These are phyloP conservation scores for Apiospora marii DNA, from an alignment of 2,329 filamentous ascomycete genomes.

Conservation along the genomic window DNA sequence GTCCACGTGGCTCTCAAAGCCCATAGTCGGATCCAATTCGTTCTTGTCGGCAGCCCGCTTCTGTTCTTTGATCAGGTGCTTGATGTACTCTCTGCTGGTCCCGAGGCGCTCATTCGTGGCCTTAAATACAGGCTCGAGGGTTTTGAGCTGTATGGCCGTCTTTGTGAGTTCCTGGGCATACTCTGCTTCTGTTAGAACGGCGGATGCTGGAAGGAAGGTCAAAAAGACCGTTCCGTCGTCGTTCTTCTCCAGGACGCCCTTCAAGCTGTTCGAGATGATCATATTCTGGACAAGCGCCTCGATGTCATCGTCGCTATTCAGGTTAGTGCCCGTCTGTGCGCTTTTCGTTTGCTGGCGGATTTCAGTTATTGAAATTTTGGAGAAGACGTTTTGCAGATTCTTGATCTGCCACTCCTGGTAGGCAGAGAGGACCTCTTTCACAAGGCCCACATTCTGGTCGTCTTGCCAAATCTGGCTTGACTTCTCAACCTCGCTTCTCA, in stretches of 20 bases:
- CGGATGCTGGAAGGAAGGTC: slow-evolving; percentile 54
- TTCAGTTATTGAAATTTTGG: slow-evolving; percentile 62
- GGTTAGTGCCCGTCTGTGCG: slow-evolving; percentile 57
- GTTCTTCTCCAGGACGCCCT: slow-evolving; percentile 58
- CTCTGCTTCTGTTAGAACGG: slow-evolving; percentile 56
- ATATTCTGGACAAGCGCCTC: slow-evolving; percentile 60
- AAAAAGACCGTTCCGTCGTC: slow-evolving; percentile 56
- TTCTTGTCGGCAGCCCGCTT: slow-evolving; percentile 52
- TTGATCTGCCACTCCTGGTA: slow-evolving; percentile 81
- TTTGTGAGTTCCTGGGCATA: slow-evolving; percentile 57
- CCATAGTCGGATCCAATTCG: slow-evolving; percentile 45
- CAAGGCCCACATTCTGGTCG: slow-evolving; percentile 77
- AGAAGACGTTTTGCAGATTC: slow-evolving; percentile 76
- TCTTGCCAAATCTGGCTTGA: slow-evolving; percentile 67
- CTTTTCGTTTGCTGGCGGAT: slow-evolving; percentile 60
- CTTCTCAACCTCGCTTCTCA: slow-evolving; percentile 70
- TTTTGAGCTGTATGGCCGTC: slow-evolving; percentile 51
- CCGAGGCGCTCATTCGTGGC: slow-evolving; percentile 62
- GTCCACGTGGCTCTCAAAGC: slow-evolving; percentile 58
- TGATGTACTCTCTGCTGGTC: slow-evolving; percentile 64
- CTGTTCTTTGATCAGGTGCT: slow-evolving; percentile 54
- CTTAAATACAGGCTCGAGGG: slow-evolving; percentile 56
- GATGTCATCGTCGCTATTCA: slow-evolving; percentile 53
- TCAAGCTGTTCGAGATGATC: slow-evolving; percentile 62
- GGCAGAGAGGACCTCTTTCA: slow-evolving; percentile 72